These are phyloP conservation scores for Colletotrichum musicola DNA, from an alignment of 2,329 filamentous ascomycete genomes.

Conservation along the genomic window DNA sequence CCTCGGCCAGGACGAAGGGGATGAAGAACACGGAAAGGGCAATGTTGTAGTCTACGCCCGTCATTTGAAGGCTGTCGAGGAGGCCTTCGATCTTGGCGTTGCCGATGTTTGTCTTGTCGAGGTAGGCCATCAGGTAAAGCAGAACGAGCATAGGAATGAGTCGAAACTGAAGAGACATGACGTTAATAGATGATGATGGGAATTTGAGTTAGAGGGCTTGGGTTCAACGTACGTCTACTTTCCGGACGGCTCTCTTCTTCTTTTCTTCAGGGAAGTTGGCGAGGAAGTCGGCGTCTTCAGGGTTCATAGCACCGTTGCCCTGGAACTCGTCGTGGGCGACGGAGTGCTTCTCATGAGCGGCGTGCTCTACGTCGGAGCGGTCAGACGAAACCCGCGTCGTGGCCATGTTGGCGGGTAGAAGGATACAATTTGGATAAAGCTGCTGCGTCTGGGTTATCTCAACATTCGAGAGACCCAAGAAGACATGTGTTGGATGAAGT, in stretches of 20 bases:
- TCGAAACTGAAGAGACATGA: conserved; percentile 35
- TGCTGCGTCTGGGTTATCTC: background rate
- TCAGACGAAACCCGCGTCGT: conserved; percentile 18
- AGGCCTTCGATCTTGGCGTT: conserved; percentile 69
- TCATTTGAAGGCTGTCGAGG: conserved; percentile 63
- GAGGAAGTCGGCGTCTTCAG: conserved; percentile 49
- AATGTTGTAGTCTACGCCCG: conserved; percentile 69
- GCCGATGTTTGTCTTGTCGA: conserved; percentile 53
- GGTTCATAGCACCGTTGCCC: conserved; percentile 33
- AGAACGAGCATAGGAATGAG: conserved; percentile 48
- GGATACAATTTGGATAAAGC: too few species aligned
- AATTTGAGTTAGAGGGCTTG: too few species aligned
- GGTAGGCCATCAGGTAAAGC: conserved; percentile 47
- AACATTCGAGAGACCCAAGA: background rate
- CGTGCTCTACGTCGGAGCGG: conserved; percentile 44
- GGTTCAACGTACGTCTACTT: conserved; percentile 45
- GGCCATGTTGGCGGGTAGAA: conserved; percentile 31
- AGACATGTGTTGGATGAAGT: background rate
- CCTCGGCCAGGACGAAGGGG: conserved; percentile 65
- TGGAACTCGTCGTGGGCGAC: conserved; percentile 43
- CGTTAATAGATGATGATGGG: too few species aligned
- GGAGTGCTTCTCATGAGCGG: conserved; percentile 42
- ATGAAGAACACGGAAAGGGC: conserved; percentile 73
- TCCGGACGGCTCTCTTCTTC: conserved; percentile 47
- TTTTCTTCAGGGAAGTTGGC: conserved; percentile 46